Percentiles rank a stretch among this genome's conserved stretches.
Conservation (phyloP, 345 rosid genomes). For the Clausena lansium region DNA sequence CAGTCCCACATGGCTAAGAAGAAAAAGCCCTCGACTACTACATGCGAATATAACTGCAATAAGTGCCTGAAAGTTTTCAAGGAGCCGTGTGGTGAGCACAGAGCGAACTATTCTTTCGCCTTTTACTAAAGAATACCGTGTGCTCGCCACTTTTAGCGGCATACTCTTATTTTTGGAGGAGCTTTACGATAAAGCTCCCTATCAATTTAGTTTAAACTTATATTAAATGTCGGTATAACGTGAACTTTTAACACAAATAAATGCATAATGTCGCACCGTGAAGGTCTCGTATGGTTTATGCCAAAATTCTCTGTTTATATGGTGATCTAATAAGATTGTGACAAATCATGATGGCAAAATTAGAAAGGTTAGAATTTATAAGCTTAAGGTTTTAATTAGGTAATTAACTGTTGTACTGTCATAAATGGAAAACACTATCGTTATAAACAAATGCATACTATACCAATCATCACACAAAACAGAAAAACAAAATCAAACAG, state of each 20-base stretch:
- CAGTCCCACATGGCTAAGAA: not conserved
- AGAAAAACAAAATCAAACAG: not conserved
- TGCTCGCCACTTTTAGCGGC: conserved; percentile 15
- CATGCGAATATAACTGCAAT: not conserved
- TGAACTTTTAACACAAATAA: no score
- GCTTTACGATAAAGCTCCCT: not conserved
- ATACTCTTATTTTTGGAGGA: conserved; percentile 14
- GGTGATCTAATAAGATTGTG: no score
- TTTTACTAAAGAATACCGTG: conserved; percentile 63
- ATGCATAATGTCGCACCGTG: no score
- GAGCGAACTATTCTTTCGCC: conserved; percentile 59
- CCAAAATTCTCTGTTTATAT: no score
- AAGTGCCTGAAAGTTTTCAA: accelerated
- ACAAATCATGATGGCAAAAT: no score
- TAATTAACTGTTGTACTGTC: no score
- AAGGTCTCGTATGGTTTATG: no score
- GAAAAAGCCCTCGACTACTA: no score
- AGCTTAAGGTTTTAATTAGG: no score
- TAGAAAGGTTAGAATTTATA: no score
- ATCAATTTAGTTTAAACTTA: not conserved
- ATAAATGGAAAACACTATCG: not conserved
- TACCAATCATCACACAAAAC: not conserved
- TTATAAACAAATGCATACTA: not conserved
- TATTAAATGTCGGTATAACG: no score
- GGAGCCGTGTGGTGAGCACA: conserved; percentile 33